These are phyloP conservation scores for Acer campestre DNA, from an alignment of 345 rosid species.

Conservation along the genomic window DNA sequence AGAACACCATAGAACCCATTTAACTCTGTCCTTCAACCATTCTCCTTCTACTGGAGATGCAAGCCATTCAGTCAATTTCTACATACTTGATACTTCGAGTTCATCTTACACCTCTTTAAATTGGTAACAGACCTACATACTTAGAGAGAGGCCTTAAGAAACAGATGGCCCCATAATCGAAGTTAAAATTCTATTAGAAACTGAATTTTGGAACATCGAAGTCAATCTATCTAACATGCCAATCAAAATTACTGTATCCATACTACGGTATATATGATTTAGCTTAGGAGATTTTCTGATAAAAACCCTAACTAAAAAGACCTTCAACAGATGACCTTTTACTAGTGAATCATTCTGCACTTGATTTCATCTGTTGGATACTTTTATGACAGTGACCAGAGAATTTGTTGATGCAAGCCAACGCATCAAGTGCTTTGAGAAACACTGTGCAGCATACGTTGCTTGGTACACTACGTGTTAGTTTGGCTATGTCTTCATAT, in stretches of 20 bases:
- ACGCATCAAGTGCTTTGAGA: neutral
- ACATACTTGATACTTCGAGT: neutral
- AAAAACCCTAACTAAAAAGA: too few relatives aligned
- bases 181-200: neutral
- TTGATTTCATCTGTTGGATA: neutral
- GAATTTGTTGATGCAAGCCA: neutral
- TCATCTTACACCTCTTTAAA: neutral
- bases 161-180: neutral
- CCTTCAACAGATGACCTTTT: neutral
- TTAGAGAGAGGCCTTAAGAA: neutral
- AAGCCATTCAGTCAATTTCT: neutral
- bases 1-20: neutral
- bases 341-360: neutral
- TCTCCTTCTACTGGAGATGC: neutral
- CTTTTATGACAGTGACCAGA: neutral
- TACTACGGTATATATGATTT: too few relatives aligned
- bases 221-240: neutral
- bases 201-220: neutral
- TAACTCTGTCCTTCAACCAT: neutral
- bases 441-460: neutral
- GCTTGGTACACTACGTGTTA: neutral
- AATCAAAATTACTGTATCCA: neutral
- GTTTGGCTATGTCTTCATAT: neutral
- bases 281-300: neutral
- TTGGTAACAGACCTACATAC: neutral